Evolutionary conservation across 495 filamentous ascomycete species (phyloP), one percentile per base, ranked within the genome.

Genomic region (Aspergillus affinis): DNA sequence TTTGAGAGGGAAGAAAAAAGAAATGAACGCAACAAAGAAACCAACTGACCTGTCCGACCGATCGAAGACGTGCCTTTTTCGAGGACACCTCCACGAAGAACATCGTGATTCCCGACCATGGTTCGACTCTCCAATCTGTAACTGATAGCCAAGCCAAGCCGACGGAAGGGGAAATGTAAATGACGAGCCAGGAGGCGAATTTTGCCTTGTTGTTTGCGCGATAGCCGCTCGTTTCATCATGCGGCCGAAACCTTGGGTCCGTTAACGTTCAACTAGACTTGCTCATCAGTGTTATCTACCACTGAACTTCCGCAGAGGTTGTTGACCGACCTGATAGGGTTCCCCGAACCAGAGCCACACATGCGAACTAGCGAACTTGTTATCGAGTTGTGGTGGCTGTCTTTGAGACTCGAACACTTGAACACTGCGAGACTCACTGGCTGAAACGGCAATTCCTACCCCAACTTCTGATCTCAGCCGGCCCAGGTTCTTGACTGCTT

Each of bases 141-240:
- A 41, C 36, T 7, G 13, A 41, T 17, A 13, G 4, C 36, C 36
- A 41, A 41, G 36, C 36, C 36, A 41, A 41, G 36, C 36, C 36
- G 12, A 41, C 36, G 36, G 36, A 41, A 41, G 36, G 12, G 36
- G 36, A 13, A 41, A 41, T 13, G 36, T 17, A 41, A 41, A 41
- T 41, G 36, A 41, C 36, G 36, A 41, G 36, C 36, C 12, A 15
- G 36, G 36, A 41, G 36, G 36, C 36, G 13, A 41, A 41, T 41
- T 41, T 17, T 17, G 12, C 13, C 36, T 41, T 41, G 15, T 41
- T 41, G 36, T 32, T 60, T 46, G 58, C 58, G 51, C 58, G 51
- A 41, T 55, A 60, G 52, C 58, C 58, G 58, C 58, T 55, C 44
- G 47, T 45, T 48, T 45, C 48, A 54, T 54, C 6, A 46, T 13